Conservation (phyloP, 139 green algal species). For the Closterium sp. region DNA sequence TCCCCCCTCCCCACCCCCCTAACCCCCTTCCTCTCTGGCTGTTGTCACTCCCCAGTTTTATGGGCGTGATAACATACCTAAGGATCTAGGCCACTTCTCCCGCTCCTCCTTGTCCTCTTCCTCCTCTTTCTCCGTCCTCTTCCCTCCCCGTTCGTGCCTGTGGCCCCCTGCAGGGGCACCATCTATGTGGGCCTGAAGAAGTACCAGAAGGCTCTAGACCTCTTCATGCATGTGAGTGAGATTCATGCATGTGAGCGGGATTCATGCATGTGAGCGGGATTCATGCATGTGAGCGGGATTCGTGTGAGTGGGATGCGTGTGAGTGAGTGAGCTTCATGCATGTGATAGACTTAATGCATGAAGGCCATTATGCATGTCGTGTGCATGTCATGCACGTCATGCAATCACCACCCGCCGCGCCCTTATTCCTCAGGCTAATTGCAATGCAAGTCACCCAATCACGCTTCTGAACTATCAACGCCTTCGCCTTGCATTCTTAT, state of each 20-base stretch:
- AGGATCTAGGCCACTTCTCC: background rate
- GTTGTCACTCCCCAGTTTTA: background rate
- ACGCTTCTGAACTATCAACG: too few species aligned
- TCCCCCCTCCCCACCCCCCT: background rate
- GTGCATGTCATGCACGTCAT: too few species aligned
- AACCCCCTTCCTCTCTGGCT: background rate
- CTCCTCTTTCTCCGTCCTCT: background rate
- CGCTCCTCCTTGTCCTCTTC: background rate
- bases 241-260: background rate
- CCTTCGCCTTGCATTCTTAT: too few species aligned
- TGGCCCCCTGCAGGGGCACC: conserved; percentile 54
- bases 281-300: too few species aligned
- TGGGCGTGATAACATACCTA: too few species aligned
- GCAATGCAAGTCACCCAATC: too few species aligned
- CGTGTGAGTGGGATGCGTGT: too few species aligned
- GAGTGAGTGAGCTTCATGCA: too few species aligned
- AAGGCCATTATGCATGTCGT: too few species aligned
- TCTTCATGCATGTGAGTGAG: conserved; percentile 29
- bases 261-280: background rate
- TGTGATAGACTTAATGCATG: too few species aligned
- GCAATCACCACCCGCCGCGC: too few species aligned
- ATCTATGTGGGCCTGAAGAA: conserved; percentile 73
- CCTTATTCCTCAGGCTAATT: too few species aligned
- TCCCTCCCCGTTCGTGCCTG: background rate
- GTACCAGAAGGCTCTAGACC: conserved; percentile 69